Evolutionary conservation across 2,329 filamentous ascomycete species (phyloP), one percentile per base, ranked within the genome.

Genomic region (Clonostachys solani): DNA sequence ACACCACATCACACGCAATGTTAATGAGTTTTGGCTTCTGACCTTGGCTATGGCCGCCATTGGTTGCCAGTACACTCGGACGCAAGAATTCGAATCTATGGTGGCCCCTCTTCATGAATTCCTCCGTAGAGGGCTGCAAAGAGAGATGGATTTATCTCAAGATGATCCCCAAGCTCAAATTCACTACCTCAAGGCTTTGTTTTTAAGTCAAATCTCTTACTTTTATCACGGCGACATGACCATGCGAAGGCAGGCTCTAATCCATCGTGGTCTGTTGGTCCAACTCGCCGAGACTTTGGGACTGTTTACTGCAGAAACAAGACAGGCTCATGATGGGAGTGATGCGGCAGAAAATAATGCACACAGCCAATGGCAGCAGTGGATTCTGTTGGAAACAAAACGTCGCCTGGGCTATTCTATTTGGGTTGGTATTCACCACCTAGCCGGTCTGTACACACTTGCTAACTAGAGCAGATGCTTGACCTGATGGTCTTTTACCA

Each of bases 71-170:
- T 60, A 61, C 19, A 52, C 53, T 1, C 44, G 48, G 6, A 58
- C 58, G 0, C 33, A 44, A 1, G 56, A 61, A 8, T 49, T 61
- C 1, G 43, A 50, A 3, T 40, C 45, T 2, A 50, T 55, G 19
- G 53, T 61, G 3, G 10, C 36, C 1, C 57, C 56, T 2, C 18
- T 61, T 6, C 56, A 61, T 5, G 53, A 60, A 23, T 58, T 59
- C 17, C 40, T 60, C 0, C 44, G 56, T 5, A 47, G 56, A n/a
- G 50, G 40, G 1, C 35, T 55, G 5, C 41, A 13, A n/a, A 12
- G 18, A 36, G 49, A 18, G 34, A 34, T 37, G 29, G 12, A 17
- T 12, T 10, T 40, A 29, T 29, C 23, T 10, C 9, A 29, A 10
- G 23, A 29, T 10, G 9, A 29, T 29, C 23, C 23, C 23, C 8